A percentile compares a stretch with the other conserved stretches of the same genome.
phyloP scores from a whole-genome alignment of 2,329 filamentous ascomycete genomes.

The Colletotrichum australisinense region DNA sequence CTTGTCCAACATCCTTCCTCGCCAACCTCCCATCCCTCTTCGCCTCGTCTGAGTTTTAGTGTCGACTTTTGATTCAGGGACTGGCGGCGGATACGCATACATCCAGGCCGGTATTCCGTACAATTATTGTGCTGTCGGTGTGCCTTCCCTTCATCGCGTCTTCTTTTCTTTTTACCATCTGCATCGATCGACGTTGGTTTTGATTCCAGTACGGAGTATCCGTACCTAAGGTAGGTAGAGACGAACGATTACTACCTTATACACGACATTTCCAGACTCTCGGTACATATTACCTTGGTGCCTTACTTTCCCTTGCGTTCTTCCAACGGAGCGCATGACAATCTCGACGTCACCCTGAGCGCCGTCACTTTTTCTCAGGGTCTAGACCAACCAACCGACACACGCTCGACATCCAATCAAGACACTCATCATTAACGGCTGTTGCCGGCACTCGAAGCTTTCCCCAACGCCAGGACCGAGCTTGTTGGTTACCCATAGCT shows the following conservation, averaged over 20 bases:
- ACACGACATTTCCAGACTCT: neutral
- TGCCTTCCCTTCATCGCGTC: neutral
- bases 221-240: too few relatives aligned
- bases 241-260: too few relatives aligned
- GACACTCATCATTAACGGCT: neutral
- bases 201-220: too few relatives aligned
- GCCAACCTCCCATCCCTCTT: neutral
- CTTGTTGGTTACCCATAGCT: conserved; percentile 24
- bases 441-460: conserved; percentile 5
- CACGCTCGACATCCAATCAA: neutral
- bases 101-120: neutral
- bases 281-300: too few relatives aligned
- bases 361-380: neutral
- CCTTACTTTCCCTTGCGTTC: conserved; percentile 17
- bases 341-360: conserved; percentile 18
- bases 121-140: neutral
- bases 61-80: neutral
- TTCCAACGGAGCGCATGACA: conserved; percentile 15
- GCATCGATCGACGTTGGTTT: neutral
- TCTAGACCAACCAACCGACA: conserved; percentile 16
- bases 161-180: neutral
- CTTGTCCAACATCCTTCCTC: neutral
- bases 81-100: neutral
- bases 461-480: conserved; percentile 7
- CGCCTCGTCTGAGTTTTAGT: neutral